phyloP scores from a whole-genome alignment of 2,329 filamentous ascomycete genomes.

The Microsporum canis region DNA sequence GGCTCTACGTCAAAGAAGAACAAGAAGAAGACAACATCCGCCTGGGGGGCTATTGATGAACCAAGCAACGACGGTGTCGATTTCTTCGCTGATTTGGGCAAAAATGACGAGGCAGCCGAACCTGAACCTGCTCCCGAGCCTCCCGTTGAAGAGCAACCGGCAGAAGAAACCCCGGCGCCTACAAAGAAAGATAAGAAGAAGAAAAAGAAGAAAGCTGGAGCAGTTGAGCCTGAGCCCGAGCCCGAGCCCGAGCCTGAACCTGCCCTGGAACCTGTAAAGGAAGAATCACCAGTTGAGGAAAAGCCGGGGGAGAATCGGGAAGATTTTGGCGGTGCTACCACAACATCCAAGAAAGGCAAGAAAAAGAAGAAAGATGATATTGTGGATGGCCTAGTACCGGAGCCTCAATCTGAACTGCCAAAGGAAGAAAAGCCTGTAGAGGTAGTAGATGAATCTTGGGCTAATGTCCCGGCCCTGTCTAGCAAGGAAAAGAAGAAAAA shows the following conservation, averaged over 20 bases:
- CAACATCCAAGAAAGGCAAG: slow-evolving; percentile 8
- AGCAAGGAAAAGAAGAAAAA: slow-evolving; percentile 23
- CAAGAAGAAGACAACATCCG: slow-evolving; percentile 23
- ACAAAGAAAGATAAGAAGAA: slow-evolving; percentile 21
- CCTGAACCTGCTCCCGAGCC: slow-evolving; percentile 25
- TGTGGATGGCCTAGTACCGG: neutral
- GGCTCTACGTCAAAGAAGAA: slow-evolving; percentile 45
- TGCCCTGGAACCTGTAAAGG: slow-evolving; percentile 1
- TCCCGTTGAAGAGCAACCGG: slow-evolving; percentile 28
- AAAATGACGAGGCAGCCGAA: slow-evolving; percentile 39
- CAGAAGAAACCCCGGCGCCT: slow-evolving; percentile 11
- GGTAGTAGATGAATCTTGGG: slow-evolving; percentile 17
- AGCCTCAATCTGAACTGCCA: neutral
- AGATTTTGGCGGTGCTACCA: neutral
- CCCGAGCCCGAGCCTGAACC: slow-evolving; percentile 4
- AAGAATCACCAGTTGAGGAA: slow-evolving; percentile 1
- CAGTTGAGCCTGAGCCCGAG: neutral
- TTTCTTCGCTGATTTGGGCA: slow-evolving; percentile 27
- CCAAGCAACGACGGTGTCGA: slow-evolving; percentile 23
- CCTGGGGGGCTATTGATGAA: neutral
- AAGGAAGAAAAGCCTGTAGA: slow-evolving; percentile 15
- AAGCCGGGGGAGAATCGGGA: neutral
- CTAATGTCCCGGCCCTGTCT: slow-evolving; percentile 23
- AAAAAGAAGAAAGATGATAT: slow-evolving; percentile 6
- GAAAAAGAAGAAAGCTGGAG: slow-evolving; percentile 22